These are phyloP conservation scores for Rosa persica DNA, from an alignment of 306 rosid species.

Conservation along the genomic window DNA sequence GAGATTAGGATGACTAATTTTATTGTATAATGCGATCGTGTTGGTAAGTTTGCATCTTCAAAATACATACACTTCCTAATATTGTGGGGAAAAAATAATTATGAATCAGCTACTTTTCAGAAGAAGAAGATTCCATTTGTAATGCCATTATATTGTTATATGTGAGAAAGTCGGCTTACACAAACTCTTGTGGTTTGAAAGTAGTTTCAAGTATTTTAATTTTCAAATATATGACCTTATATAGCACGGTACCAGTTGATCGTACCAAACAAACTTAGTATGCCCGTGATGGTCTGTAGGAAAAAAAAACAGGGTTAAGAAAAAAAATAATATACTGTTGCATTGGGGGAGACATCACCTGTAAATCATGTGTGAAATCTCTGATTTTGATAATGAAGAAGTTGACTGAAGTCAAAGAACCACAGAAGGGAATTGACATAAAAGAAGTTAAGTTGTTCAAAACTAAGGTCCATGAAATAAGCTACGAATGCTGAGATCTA, in stretches of 20 bases:
- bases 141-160: not conserved
- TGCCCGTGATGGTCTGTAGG: too few relatives aligned
- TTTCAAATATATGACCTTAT: too few relatives aligned
- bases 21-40: slow-evolving; percentile 47
- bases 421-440: not conserved
- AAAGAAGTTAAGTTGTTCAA: not conserved
- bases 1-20: slow-evolving; percentile 47
- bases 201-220: not conserved
- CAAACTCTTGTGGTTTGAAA: not conserved
- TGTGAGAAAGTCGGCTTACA: not conserved
- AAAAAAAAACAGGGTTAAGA: too few relatives aligned
- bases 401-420: not conserved
- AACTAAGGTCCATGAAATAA: too few relatives aligned
- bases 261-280: too few relatives aligned
- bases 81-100: slow-evolving; percentile 16
- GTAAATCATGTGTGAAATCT: not conserved
- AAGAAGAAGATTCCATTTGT: not conserved
- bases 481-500: not conserved
- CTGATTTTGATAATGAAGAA: not conserved
- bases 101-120: slow-evolving; percentile 3
- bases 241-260: too few relatives aligned
- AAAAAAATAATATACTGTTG: too few relatives aligned
- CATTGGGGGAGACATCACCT: too few relatives aligned
- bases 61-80: slow-evolving; percentile 35
- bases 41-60: slow-evolving; percentile 26